These are phyloP conservation scores for Euphorbia tirucalli DNA, from an alignment of 345 rosid genomes.

Conservation along the genomic window DNA sequence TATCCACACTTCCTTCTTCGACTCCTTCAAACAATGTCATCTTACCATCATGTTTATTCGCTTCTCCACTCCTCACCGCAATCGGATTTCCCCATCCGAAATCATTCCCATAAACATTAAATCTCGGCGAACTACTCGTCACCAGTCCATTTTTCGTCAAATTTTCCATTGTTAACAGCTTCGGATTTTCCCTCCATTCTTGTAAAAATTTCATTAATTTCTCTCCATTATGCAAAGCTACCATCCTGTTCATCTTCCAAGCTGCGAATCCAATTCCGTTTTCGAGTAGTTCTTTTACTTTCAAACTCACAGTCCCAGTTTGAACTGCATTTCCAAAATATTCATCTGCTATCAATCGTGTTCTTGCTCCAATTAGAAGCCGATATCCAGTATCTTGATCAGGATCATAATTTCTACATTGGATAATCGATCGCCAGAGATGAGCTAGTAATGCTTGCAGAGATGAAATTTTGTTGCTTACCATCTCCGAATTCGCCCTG, in stretches of 20 bases:
- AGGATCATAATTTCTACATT: neutral
- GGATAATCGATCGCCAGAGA: slow-evolving; percentile 16
- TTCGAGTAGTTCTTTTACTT: slow-evolving; percentile 9
- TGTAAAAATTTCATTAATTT: neutral
- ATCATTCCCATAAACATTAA: slow-evolving; percentile 37
- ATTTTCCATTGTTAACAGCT: neutral
- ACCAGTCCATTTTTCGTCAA: neutral
- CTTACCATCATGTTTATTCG: slow-evolving; percentile 21
- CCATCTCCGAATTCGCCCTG: slow-evolving; percentile 1
- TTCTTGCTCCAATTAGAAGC: neutral
- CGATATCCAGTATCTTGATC: neutral
- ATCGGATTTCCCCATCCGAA: slow-evolving; percentile 47
- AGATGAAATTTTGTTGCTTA: slow-evolving; percentile 18
- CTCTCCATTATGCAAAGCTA: slow-evolving; percentile 16
- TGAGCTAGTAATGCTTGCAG: slow-evolving; percentile 24
- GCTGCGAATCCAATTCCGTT: slow-evolving; percentile 19
- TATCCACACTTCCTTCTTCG: slow-evolving; percentile 30
- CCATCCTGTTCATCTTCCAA: slow-evolving; percentile 17
- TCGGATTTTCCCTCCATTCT: slow-evolving; percentile 8
- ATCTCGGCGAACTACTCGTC: slow-evolving; percentile 40
- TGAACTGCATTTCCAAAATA: slow-evolving; percentile 24
- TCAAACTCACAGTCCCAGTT: neutral
- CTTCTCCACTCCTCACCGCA: slow-evolving; percentile 26
- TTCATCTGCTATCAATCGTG: slow-evolving; percentile 5
- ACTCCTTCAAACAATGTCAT: slow-evolving; percentile 19